A percentile compares a stretch with the other conserved stretches of the same genome.
phyloP scores from a whole-genome alignment of 225 moss, liverwort and hornwort genomes.

The Anthoceros angustus region DNA sequence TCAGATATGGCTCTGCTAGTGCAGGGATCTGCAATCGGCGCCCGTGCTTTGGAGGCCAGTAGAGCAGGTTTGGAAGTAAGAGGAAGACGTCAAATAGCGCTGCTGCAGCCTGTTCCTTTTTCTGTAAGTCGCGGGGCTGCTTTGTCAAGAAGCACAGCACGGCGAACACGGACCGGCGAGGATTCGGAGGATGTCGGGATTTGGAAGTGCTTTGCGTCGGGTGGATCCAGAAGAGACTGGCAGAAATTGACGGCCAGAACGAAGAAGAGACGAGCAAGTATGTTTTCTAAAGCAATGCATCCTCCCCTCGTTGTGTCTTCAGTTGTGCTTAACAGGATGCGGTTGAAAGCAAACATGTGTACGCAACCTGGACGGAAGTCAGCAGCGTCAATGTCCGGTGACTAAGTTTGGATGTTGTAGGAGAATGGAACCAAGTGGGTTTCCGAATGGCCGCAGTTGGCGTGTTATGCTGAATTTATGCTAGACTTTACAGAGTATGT shows the following conservation, averaged over 20 bases:
- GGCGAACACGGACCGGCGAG: background rate
- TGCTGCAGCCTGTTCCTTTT: background rate
- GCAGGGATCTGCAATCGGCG: background rate
- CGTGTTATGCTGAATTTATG: no score
- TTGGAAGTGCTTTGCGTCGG: background rate
- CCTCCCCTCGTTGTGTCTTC: background rate
- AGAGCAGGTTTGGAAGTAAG: background rate
- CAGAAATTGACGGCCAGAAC: constrained; percentile 3
- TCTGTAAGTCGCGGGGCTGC: background rate
- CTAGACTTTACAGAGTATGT: no score
- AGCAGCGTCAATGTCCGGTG: no score
- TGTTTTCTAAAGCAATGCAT: background rate
- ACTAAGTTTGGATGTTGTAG: no score
- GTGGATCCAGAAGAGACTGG: background rate
- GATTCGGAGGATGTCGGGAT: background rate
- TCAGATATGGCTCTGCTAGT: background rate
- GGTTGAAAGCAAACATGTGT: no score
- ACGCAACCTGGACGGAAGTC: no score
- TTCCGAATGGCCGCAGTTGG: no score
- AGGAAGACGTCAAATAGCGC: background rate
- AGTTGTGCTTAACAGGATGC: background rate
- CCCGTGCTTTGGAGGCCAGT: background rate
- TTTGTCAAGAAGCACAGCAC: background rate
- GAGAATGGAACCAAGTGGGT: no score
- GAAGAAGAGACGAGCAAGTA: background rate